These are phyloP conservation scores for Exidia glandulosa DNA, from an alignment of 768 basidiomycete species.

Conservation along the genomic window DNA sequence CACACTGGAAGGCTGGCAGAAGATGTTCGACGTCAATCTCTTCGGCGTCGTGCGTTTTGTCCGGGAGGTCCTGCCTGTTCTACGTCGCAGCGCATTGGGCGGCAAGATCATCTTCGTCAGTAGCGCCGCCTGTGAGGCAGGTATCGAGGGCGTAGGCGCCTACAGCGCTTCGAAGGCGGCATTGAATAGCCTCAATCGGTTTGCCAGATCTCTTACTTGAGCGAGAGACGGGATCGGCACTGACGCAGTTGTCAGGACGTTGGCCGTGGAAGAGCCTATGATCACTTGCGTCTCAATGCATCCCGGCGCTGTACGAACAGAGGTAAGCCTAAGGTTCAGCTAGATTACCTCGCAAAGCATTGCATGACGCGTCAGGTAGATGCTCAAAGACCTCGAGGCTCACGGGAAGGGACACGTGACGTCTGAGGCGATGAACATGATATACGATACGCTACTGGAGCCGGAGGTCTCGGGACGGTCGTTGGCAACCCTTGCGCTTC, in stretches of 20 bases:
- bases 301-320: background rate
- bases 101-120: background rate
- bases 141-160: background rate
- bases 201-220: rapidly evolving
- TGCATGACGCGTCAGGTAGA: background rate
- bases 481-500: background rate
- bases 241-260: no score
- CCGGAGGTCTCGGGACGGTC: background rate
- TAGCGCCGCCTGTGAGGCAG: background rate
- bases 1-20: background rate
- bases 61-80: background rate
- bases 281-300: background rate
- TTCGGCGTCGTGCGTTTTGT: background rate
- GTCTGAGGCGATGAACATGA: background rate
- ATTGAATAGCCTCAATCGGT: background rate
- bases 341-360: background rate
- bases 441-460: background rate
- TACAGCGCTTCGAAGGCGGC: background rate
- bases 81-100: background rate
- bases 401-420: background rate
- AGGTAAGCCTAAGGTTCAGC: background rate
- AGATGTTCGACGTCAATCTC: background rate
- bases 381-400: background rate
- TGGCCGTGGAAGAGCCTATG: background rate
- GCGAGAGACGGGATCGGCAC: no score